Evolutionary conservation across 192 early-diverging fungal genomes (phyloP).

Genomic region (Coemansia sp.): DNA sequence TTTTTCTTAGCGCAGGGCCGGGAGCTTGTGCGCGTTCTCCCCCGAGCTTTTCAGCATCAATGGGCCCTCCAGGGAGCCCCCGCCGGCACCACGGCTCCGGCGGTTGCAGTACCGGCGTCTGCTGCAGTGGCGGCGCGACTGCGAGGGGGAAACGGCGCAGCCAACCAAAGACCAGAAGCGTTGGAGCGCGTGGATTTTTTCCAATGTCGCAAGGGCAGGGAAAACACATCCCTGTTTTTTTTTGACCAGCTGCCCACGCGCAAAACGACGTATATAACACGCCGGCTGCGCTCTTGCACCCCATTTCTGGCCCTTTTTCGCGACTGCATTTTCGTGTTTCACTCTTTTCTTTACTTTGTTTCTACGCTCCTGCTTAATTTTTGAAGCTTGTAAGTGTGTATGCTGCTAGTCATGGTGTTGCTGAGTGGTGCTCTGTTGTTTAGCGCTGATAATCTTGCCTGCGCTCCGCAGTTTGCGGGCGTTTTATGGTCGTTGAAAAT

Average conservation of each 20-base stretch:
- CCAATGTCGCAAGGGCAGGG: conserved; percentile 2
- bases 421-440: not conserved
- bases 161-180: not conserved
- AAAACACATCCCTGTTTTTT: conserved; percentile 15
- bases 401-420: conserved; percentile 9
- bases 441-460: not conserved
- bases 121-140: not conserved
- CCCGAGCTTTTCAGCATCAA: not conserved
- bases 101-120: not conserved
- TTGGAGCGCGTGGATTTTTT: not conserved
- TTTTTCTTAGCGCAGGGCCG: not conserved
- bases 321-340: conserved; percentile 29
- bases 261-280: conserved; percentile 31
- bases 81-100: not conserved
- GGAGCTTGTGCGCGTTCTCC: conserved; percentile 6
- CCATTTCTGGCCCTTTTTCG: conserved; percentile 19
- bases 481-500: not conserved
- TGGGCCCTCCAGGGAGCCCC: not conserved
- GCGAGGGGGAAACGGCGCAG: not conserved
- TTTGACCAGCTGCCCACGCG: conserved; percentile 7
- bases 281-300: conserved; percentile 31
- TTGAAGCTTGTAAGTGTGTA: conserved; percentile 22
- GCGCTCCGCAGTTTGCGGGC: not conserved
- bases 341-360: conserved; percentile 17
- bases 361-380: conserved; percentile 5